Conservation (phyloP, 2,329 filamentous ascomycete genomes). For the Graphiopsis chlorocephala region DNA sequence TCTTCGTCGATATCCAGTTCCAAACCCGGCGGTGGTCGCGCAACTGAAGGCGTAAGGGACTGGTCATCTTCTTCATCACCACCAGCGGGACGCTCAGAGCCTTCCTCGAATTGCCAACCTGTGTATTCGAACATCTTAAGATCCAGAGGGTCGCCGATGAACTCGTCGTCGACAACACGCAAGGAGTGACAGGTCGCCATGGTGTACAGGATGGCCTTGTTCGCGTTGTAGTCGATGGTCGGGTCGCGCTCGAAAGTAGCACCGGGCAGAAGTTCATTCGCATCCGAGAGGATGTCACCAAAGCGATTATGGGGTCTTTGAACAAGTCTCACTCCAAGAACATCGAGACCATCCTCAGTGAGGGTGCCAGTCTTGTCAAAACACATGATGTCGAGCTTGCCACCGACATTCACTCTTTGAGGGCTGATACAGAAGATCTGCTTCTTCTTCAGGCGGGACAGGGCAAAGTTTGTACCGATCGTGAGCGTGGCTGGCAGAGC, state of each 20-base stretch:
- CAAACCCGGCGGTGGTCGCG: slow-evolving; percentile 67
- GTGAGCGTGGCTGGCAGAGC: slow-evolving; percentile 91
- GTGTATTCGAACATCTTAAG: slow-evolving; percentile 99
- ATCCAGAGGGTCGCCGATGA: slow-evolving; percentile 90
- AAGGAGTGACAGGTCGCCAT: slow-evolving; percentile 98
- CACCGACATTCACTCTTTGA: slow-evolving; percentile 92
- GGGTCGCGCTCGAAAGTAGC: slow-evolving; percentile 57
- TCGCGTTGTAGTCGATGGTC: slow-evolving; percentile 57
- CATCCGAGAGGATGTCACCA: slow-evolving; percentile 69
- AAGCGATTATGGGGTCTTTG: slow-evolving; percentile 64
- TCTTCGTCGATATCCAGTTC: slow-evolving; percentile 57
- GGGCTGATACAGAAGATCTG: slow-evolving; percentile 97
- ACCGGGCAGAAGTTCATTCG: slow-evolving; percentile 57
- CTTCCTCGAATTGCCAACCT: slow-evolving; percentile 87
- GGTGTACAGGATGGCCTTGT: slow-evolving; percentile 76
- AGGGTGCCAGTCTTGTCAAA: slow-evolving; percentile 99
- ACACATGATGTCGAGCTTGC: slow-evolving; percentile 92
- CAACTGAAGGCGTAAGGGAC: slow-evolving; percentile 81
- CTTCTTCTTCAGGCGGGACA: slow-evolving; percentile 80
- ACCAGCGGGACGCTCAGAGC: slow-evolving; percentile 60
- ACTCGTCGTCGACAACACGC: slow-evolving; percentile 78
- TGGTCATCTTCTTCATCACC: slow-evolving; percentile 71
- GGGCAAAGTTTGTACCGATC: slow-evolving; percentile 93
- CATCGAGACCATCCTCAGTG: slow-evolving; percentile 92
- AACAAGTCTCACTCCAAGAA: slow-evolving; percentile 81